Base-by-base conservation (phyloP, 768 basidiomycete genomes). In the Leccinum uliginosum region DNA sequence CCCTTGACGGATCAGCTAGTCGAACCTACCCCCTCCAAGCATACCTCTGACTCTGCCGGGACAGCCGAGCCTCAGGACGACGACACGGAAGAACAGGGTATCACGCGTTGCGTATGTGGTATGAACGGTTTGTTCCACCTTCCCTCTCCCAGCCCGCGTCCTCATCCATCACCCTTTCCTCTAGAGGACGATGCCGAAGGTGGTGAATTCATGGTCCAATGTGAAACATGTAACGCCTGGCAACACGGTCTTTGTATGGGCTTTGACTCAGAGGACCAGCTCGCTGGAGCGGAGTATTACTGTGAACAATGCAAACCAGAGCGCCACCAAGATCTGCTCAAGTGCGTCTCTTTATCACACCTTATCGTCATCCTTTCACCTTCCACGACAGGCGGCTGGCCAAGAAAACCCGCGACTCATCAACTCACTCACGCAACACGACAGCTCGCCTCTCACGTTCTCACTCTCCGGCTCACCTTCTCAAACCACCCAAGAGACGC, bases 241-340 rank as follows among this genome's bases (percentile, higher is more conserved):
- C 96, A 99, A 74, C 96, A 99, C 70, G 94, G 94, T 3, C 80
- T 86, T 10, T 99, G 97, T 75, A 93, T 99, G 85, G 96, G 94
- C 43, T 91, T 90, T 71, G 85, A 90, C 62, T 82, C 83, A 32
- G 86, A 89, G 67, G 84, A 84, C 65, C 80, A 83, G 64, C 80
- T 89, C 34, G 85, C 83, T n/a, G 84, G 83, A 67, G 83, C 83
- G 61, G 87, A 93, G 71, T 98, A 98, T 72, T 94, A 87, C 65
- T 99, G 97, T 74, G 97, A 99, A 73, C 76, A 83, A 61, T 99
- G 97, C 74, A 83, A 84, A 62, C 95, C 97, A 10, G 90, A 92
- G 54, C 75, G 90, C 51, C 95, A 98, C 70, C 72, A 75, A 7
- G 88, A 93, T 34, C 82, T 95, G 55, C 78, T 93, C 69, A 88